Evolutionary conservation across 495 filamentous ascomycete genomes (phyloP).

Genomic region (Penicillium soppii): DNA sequence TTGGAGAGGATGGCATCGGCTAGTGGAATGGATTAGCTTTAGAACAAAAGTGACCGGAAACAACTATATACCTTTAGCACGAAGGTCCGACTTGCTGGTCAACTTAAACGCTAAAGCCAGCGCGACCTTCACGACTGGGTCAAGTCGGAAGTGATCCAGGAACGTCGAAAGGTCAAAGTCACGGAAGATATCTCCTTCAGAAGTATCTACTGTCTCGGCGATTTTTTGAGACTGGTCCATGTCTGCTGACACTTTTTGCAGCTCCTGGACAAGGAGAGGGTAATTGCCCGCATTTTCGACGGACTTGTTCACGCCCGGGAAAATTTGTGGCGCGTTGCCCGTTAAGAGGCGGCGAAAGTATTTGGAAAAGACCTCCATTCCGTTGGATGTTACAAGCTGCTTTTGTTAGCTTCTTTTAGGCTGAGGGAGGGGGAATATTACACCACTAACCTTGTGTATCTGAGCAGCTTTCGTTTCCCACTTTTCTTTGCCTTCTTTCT

Average conservation of each 20-base stretch:
- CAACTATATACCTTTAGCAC: slow-evolving; percentile 72
- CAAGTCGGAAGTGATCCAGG: slow-evolving; percentile 89
- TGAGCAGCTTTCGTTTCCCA: slow-evolving; percentile 91
- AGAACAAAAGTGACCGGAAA: slow-evolving; percentile 2
- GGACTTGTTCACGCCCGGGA: slow-evolving; percentile 67
- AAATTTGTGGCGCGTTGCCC: slow-evolving; percentile 82
- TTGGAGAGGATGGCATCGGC: slow-evolving; percentile 81
- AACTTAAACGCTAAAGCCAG: slow-evolving; percentile 86
- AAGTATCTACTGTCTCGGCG: slow-evolving; percentile 85
- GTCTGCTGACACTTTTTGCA: slow-evolving; percentile 80
- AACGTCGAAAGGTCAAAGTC: slow-evolving; percentile 94
- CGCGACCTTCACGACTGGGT: slow-evolving; percentile 82
- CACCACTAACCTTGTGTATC: slow-evolving; percentile 75
- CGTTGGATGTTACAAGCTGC: slow-evolving; percentile 89
- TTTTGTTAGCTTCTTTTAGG: slow-evolving; percentile 11
- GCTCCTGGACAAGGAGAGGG: slow-evolving; percentile 74
- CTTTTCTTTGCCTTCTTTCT: slow-evolving; percentile 86
- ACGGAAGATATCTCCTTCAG: slow-evolving; percentile 84
- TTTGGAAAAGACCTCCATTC: slow-evolving; percentile 92
- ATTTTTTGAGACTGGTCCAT: slow-evolving; percentile 82
- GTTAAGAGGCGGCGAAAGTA: slow-evolving; percentile 87
- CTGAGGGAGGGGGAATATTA: not conserved
- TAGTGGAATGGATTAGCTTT: slow-evolving; percentile 42
- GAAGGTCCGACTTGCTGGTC: slow-evolving; percentile 72
- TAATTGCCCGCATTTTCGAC: slow-evolving; percentile 76